A percentile compares a stretch with the other conserved stretches of the same genome.
These are phyloP conservation scores for Paraphoma sp. DNA, from an alignment of 2,329 filamentous ascomycete genomes.

Conservation along the genomic window DNA sequence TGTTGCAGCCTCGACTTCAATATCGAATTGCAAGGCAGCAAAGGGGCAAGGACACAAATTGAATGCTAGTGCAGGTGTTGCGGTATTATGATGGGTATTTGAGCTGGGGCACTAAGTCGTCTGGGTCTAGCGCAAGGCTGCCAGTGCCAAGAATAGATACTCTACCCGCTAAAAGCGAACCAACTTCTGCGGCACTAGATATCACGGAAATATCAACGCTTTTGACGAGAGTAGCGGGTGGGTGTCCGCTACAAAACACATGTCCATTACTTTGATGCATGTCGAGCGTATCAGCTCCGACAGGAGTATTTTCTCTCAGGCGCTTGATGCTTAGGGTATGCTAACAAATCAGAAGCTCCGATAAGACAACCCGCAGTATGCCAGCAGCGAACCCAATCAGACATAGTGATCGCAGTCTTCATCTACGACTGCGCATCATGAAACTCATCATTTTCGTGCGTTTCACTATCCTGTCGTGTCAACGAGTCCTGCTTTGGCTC, in stretches of 20 bases:
- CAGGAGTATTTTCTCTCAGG: neutral
- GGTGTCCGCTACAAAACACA: no score
- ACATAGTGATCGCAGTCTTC: neutral
- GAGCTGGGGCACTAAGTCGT: neutral
- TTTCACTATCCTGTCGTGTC: constrained; percentile 50
- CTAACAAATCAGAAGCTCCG: no score
- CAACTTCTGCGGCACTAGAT: no score
- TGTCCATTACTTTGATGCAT: no score
- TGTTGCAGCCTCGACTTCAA: neutral
- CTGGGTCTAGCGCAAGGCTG: neutral
- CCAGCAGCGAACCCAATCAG: neutral
- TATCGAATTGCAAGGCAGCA: neutral
- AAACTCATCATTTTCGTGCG: constrained; percentile 54
- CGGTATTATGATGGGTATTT: no score
- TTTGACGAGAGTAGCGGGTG: no score
- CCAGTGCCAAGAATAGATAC: neutral
- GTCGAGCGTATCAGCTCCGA: no score
- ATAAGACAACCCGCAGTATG: neutral
- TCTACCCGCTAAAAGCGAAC: no score
- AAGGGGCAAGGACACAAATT: neutral
- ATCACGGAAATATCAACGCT: no score
- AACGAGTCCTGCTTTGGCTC: constrained; percentile 29
- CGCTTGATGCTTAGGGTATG: neutral
- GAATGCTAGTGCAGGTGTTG: no score
- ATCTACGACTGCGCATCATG: constrained; percentile 49